Percentiles rank a stretch among this genome's conserved stretches.
Evolutionary conservation across 2,329 filamentous ascomycete species (phyloP).

Genomic region (Fusarium avenaceum): DNA sequence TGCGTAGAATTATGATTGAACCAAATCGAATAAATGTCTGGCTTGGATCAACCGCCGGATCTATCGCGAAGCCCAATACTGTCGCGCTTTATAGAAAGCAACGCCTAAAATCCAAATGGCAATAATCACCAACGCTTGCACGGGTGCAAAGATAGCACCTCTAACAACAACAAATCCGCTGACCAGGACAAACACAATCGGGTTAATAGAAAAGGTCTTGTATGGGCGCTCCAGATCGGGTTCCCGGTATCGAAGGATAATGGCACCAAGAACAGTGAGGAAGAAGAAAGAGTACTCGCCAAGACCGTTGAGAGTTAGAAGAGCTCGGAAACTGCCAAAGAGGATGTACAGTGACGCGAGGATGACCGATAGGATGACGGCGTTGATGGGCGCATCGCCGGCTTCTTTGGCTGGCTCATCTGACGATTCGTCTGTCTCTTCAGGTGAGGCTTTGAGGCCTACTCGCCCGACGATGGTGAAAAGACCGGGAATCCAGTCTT

Average conservation of each 20-base stretch:
- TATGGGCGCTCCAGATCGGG: conserved; percentile 69
- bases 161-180: conserved; percentile 71
- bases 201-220: conserved; percentile 65
- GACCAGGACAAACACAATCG: conserved; percentile 66
- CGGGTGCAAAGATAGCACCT: conserved; percentile 70
- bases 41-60: not conserved
- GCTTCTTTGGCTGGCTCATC: conserved; percentile 15
- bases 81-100: conserved; percentile 55
- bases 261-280: conserved; percentile 69
- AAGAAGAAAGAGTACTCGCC: conserved; percentile 76
- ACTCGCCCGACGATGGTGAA: conserved; percentile 62
- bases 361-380: conserved; percentile 63
- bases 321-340: conserved; percentile 70
- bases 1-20: too few species aligned
- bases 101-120: conserved; percentile 65
- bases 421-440: not conserved
- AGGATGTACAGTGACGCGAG: conserved; percentile 70
- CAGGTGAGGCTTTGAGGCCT: conserved; percentile 47
- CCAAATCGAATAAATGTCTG: not conserved
- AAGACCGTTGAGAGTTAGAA: conserved; percentile 71
- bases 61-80: conserved; percentile 13
- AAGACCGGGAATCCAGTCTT: conserved; percentile 62
- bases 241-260: conserved; percentile 69
- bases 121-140: conserved; percentile 66
- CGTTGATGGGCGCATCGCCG: conserved; percentile 68